Conservation (phyloP, 345 rosid genomes). For the Syzygium oleosum region DNA sequence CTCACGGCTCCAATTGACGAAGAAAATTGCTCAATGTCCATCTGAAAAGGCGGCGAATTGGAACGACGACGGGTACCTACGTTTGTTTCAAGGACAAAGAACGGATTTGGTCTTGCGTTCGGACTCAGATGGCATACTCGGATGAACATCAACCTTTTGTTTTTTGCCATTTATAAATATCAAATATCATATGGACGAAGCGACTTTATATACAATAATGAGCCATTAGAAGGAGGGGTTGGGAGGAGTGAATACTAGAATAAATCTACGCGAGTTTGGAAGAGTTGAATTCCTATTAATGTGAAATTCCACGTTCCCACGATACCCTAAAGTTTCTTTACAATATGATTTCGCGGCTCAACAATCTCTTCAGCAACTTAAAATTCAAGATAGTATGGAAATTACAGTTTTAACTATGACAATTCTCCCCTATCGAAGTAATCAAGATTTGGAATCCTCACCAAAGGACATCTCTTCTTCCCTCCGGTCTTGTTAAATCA, state of each 20-base stretch:
- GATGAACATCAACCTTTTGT: no score
- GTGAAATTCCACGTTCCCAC: no score
- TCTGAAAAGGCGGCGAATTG: neutral
- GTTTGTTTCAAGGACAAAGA: neutral
- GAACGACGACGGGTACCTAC: neutral
- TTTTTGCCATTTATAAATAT: no score
- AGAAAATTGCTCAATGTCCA: neutral
- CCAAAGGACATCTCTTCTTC: no score
- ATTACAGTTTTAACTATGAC: no score
- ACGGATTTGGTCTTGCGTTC: neutral
- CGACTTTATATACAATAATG: neutral
- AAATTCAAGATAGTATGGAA: no score
- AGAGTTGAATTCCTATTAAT: neutral
- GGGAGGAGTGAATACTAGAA: neutral
- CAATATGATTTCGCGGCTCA: no score
- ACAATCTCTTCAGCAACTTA: no score
- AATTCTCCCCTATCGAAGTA: no score
- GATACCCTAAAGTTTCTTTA: no score
- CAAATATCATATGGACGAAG: neutral
- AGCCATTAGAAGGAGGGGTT: neutral
- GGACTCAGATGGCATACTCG: neutral
- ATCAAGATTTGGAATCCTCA: no score
- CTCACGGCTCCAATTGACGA: neutral
- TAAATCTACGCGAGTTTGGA: neutral
- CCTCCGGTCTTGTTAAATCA: no score